Conservation (phyloP, 495 filamentous ascomycete species). For the Aspergillus leporis region DNA sequence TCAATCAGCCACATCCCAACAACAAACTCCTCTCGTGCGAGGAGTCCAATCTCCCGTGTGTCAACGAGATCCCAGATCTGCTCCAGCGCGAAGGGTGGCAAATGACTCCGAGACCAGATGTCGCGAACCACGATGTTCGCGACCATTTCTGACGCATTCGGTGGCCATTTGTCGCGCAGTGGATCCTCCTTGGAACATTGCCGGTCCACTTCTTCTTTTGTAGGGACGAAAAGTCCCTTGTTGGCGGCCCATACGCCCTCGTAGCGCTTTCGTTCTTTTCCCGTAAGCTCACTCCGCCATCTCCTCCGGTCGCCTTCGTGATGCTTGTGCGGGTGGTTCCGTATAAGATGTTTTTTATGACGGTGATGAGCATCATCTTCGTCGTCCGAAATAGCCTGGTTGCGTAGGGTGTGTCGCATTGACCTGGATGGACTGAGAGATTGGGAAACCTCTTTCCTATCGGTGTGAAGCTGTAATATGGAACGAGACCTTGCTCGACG, state of each 20-base stretch:
- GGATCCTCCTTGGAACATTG: background rate
- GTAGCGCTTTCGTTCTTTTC: slow-evolving; percentile 82
- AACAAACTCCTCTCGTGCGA: slow-evolving; percentile 83
- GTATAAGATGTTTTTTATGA: slow-evolving; percentile 52
- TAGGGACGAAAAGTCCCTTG: slow-evolving; percentile 60
- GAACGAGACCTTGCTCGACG: slow-evolving; percentile 51
- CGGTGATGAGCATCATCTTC: slow-evolving; percentile 49
- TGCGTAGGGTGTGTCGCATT: slow-evolving; percentile 75
- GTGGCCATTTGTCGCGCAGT: slow-evolving; percentile 23
- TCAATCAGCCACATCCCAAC: slow-evolving; percentile 96
- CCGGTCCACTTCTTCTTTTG: slow-evolving; percentile 10
- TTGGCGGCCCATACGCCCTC: slow-evolving; percentile 98
- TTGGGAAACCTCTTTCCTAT: slow-evolving; percentile 40
- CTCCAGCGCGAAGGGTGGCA: slow-evolving; percentile 66
- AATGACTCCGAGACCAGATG: slow-evolving; percentile 77
- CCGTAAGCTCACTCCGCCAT: slow-evolving; percentile 78
- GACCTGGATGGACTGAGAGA: slow-evolving; percentile 57
- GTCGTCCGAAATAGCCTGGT: slow-evolving; percentile 57
- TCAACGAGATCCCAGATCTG: slow-evolving; percentile 89
- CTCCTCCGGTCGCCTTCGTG: slow-evolving; percentile 81
- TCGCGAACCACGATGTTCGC: slow-evolving; percentile 80
- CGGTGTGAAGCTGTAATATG: slow-evolving; percentile 37
- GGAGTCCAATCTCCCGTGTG: slow-evolving; percentile 52
- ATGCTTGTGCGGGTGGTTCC: slow-evolving; percentile 79
- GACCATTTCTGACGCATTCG: slow-evolving; percentile 54